phyloP scores from a whole-genome alignment of 2,329 filamentous ascomycete genomes.

The Diaporthe eres region DNA sequence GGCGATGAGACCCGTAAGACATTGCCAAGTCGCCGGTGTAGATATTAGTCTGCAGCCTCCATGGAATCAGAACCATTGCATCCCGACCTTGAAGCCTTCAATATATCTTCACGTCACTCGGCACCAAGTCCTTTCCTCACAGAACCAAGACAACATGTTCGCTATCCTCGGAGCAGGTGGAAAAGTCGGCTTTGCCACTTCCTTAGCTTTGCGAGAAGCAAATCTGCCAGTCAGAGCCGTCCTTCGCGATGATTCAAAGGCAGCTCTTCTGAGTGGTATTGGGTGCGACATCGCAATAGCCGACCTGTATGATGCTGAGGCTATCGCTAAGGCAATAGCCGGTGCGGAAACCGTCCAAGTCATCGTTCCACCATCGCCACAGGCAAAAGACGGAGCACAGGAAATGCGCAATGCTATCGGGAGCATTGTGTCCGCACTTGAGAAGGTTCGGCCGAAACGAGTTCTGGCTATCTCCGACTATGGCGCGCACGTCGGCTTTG shows the following conservation, averaged over 20 bases:
- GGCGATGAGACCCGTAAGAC: background rate
- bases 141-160: background rate
- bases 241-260: background rate
- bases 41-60: background rate
- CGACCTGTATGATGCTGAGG: background rate
- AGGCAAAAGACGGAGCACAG: background rate
- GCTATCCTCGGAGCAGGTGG: slow-evolving; percentile 4
- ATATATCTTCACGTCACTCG: background rate
- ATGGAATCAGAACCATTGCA: background rate
- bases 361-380: background rate
- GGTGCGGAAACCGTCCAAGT: slow-evolving; percentile 7
- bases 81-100: background rate
- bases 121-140: background rate
- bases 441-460: background rate
- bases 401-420: background rate
- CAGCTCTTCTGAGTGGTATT: background rate
- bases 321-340: background rate
- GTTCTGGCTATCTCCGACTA: background rate
- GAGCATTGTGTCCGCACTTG: background rate
- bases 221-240: background rate
- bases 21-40: background rate
- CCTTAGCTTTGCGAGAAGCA: slow-evolving; percentile 8
- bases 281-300: slow-evolving; percentile 4
- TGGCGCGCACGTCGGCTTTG: background rate
- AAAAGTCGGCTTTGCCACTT: slow-evolving; percentile 2